Percentiles rank a stretch among this genome's conserved stretches.
Conservation (phyloP, 2,329 filamentous ascomycete species). For the Exophiala oligosperma region DNA sequence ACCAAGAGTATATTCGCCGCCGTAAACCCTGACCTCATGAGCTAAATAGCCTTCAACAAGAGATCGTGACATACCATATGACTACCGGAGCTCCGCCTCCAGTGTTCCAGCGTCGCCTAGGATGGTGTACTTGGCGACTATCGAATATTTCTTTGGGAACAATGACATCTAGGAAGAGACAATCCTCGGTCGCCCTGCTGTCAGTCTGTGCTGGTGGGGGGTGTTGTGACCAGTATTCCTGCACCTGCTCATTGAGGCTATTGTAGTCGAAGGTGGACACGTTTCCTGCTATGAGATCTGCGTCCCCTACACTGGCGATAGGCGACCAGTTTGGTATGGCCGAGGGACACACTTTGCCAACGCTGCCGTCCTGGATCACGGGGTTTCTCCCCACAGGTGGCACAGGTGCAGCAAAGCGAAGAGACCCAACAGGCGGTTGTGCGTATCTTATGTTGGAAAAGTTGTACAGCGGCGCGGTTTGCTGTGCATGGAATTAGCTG, state of each 20-base stretch:
- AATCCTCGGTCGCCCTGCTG: constrained; percentile 37
- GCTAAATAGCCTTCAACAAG: constrained; percentile 29
- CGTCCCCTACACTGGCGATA: constrained; percentile 37
- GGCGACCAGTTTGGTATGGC: constrained; percentile 46
- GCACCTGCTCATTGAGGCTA: constrained; percentile 25
- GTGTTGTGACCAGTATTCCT: constrained; percentile 11
- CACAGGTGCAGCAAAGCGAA: constrained; percentile 52
- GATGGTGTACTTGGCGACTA: constrained; percentile 32
- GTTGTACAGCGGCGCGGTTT: constrained; percentile 49
- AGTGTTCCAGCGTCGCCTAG: constrained; percentile 36
- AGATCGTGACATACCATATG: constrained; percentile 36
- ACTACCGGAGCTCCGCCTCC: constrained; percentile 34
- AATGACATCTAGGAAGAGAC: constrained; percentile 40
- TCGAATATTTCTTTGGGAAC: constrained; percentile 37
- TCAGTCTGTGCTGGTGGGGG: constrained; percentile 37
- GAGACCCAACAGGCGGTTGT: constrained; percentile 51
- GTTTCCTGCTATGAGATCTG: constrained; percentile 31
- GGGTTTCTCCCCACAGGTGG: constrained; percentile 45
- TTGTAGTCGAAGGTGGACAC: constrained; percentile 33
- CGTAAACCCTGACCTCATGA: constrained; percentile 41
- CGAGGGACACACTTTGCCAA: constrained; percentile 47
- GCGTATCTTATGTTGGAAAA: constrained; percentile 61
- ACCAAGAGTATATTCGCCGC: constrained; percentile 48
- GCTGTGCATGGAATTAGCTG: constrained; percentile 19
- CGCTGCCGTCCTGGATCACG: constrained; percentile 46